Evolutionary conservation across 768 basidiomycete genomes (phyloP), one percentile per base, ranked within the genome.

Genomic region (Lentinula aciculospora): DNA sequence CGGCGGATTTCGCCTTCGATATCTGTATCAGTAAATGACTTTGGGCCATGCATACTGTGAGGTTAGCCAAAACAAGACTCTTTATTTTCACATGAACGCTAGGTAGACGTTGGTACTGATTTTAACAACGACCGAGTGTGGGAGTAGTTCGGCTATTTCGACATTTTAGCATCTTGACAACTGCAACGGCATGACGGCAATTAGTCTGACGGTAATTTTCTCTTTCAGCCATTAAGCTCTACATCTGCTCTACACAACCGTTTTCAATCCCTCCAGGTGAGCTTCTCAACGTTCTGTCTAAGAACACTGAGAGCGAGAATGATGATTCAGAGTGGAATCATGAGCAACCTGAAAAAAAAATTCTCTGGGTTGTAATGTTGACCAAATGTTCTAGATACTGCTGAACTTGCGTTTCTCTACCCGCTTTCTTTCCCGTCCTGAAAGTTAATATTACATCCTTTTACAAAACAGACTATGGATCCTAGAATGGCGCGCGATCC

Each of bases 261-360:
- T 67, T 63, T 32, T 62, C 45, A 54, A 42, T 28, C 34, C 23
- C 31, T 15, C 48, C 17, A 32, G 27, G 56, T 19, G 27, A 56
- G 65, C 66, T 7, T 44, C 19, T 4, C 69, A 60, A 12, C 61
- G 37, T 45, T 61, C 19, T 50, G 3, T 48, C n/a, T 4, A 12
- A 13, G 44, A n/a, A 46, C 21, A 21, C 37, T 39, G 15, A 28
- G 21, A 46, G 12, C 44, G n/a, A 31, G 25, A 50, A 69, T 70
- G 91, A 93, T 92, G 89, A 93, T 82, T 88, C 86, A 89, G 91
- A 93, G 91, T 93, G 91, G 91, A 90, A 85, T 75, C 91, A 86
- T 73, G 70, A 88, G 81, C 75, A 79, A 92, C 82, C 88, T 78
- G 62, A 57, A 58, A 55, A 57, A 58, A 55, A 60, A 64, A 54